Evolutionary conservation across 2,329 filamentous ascomycete genomes (phyloP), one percentile per base, ranked within the genome.

Genomic region (Penicillium sp.): DNA sequence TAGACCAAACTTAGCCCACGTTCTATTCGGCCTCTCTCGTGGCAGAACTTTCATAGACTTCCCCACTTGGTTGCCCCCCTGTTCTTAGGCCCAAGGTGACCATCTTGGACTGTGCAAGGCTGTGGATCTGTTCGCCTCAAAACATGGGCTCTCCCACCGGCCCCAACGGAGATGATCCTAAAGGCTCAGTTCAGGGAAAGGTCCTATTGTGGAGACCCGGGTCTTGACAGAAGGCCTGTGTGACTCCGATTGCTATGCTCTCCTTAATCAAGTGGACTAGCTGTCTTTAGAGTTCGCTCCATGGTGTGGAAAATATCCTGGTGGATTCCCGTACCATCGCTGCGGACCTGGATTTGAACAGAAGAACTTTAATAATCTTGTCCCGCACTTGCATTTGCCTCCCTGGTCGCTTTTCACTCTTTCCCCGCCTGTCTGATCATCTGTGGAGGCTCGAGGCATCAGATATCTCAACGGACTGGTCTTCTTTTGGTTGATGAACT

Each of bases 211-310:
- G 51, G 45, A 44, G 33, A 39, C 24, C 16, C 26, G 33, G 33
- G n/a, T 23, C 29, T 34, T 44, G 49, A 34, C 49, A 36, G n/a
- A 42, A 29, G 38, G 18, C 34, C 7, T 46, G 43, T 45, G 12
- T 26, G n/a, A 43, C 29, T 2, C 18, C 15, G 36, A 21, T 31
- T 46, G 46, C 16, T 23, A 48, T 45, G 24, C 16, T 48, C 15
- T 36, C 45, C 42, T 47, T 47, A 44, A 38, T 38, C 31, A n/a
- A 34, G 33, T 36, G 33, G n/a, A 28, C 39, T 21, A 56, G 47
- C 50, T 49, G 47, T 38, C 42, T 51, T 49, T 58, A 58, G 47
- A 56, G 53, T 58, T 58, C 38, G 36, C 23, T 45, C 23, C 44
- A n/a, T 33, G 24, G 47, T 31, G 39, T 13, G 23, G 42, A 33